These are phyloP conservation scores for Thinopyrum elongatum DNA, from an alignment of 176 grass and related monocot genomes.

Conservation along the genomic window DNA sequence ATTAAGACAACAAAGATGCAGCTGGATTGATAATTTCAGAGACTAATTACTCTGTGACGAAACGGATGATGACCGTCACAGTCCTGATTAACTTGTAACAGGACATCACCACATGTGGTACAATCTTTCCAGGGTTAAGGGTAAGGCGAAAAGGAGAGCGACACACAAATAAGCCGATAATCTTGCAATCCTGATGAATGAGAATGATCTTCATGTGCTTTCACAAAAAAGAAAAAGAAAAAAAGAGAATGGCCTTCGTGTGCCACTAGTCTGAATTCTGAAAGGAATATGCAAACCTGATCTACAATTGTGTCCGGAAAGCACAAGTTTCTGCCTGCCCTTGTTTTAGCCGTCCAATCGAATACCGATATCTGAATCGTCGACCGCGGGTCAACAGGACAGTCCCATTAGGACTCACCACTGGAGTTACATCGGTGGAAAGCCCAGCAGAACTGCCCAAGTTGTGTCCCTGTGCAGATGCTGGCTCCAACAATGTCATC, in stretches of 20 bases:
- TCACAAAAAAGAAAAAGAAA: too few species aligned
- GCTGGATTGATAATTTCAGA: neutral
- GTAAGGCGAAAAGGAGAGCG: neutral
- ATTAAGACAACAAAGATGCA: neutral
- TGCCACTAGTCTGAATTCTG: neutral
- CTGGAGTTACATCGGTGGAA: constrained; percentile 23
- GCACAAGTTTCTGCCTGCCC: neutral
- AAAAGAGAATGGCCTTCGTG: neutral
- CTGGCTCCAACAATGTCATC: constrained; percentile 1
- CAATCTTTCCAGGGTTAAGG: neutral
- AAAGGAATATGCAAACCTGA: neutral
- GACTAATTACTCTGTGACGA: neutral
- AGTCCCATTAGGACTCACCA: neutral
- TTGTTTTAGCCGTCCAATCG: neutral
- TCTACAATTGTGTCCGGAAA: neutral
- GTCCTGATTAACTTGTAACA: constrained; percentile 16
- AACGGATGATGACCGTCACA: neutral
- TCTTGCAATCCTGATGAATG: neutral
- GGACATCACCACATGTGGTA: neutral
- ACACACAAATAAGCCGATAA: neutral
- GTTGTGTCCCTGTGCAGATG: neutral
- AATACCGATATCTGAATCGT: neutral
- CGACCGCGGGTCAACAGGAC: neutral
- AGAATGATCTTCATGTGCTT: neutral
- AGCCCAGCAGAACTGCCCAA: neutral